Evolutionary conservation across 345 rosid genomes (phyloP), one percentile per base, ranked within the genome.

Genomic region (Aquilaria malaccensis): DNA sequence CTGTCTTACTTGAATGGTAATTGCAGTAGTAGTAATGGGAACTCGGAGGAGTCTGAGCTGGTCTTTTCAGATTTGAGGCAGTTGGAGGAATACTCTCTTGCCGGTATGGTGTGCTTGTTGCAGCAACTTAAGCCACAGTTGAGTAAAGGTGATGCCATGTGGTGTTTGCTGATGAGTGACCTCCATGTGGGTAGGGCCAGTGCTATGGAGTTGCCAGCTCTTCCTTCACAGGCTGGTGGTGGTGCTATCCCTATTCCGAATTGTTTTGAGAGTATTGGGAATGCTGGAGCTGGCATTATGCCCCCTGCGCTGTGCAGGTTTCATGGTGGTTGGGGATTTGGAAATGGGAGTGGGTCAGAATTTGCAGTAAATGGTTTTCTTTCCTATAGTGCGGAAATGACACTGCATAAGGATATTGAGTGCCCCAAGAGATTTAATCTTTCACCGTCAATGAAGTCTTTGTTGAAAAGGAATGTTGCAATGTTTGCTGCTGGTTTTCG

Each of bases 121-220:
- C 94, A 84, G 62, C 85, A 93, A 73, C 86, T 84, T 59, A 81
- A 80, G 62, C 94, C 98, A 10, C 81, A 76, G 66, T 60, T 93
- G 81, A 89, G 85, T 65, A 85, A 80, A 82, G 97, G 96, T 51
- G 97, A 93, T 79, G 98, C 96, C 11, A 82, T 87, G 98, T 89
- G 96, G 97, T 93, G 97, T 76, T 86, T 89, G 76, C 77, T 93
- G 32, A 83, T 85, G 89, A 85, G 89, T 71, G 96, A 93, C 73
- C 94, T 93, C 53, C 88, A 93, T 71, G 91, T 93, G 13, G 96
- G 87, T 61, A 82, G 80, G 58, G 96, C 98, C 10, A 82, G 84
- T 71, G 58, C 79, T 0, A 70, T 89, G 65, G 96, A 89, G 52
- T 70, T 89, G 57, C 88, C 92, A 0, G 9, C 68, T 31, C 33